Conservation (phyloP, 768 basidiomycete species). For the Saitozyma podzolica region DNA sequence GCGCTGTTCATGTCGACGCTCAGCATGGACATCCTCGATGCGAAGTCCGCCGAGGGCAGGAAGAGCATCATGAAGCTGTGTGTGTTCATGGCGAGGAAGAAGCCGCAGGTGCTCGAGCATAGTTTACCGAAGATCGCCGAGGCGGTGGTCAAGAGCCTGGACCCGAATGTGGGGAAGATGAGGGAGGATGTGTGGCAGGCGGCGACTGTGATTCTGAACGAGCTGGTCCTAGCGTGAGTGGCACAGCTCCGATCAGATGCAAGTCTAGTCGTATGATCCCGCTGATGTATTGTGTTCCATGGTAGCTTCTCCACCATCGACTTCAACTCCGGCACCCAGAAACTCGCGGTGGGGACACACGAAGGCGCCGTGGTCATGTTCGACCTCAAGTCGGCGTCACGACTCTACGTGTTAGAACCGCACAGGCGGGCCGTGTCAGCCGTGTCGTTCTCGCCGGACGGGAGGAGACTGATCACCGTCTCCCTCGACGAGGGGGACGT, state of each 20-base stretch:
- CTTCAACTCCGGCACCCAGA: conserved; percentile 82
- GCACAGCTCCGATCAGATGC: neutral
- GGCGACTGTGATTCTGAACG: conserved; percentile 89
- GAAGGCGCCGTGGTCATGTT: conserved; percentile 79
- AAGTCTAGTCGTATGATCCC: neutral
- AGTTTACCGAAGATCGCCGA: conserved; percentile 84
- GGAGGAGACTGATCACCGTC: conserved; percentile 79
- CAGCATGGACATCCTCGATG: conserved; percentile 77
- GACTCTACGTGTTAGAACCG: conserved; percentile 90
- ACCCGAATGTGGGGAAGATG: conserved; percentile 75
- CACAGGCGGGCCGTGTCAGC: conserved; percentile 79
- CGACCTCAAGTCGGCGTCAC: conserved; percentile 91
- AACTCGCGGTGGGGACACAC: conserved; percentile 86
- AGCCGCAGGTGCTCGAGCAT: conserved; percentile 78
- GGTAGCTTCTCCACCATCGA: conserved; percentile 86
- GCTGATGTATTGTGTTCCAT: neutral
- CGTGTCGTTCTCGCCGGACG: conserved; percentile 90
- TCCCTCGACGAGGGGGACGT: conserved; percentile 81
- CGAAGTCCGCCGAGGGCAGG: conserved; percentile 66
- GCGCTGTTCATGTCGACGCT: conserved; percentile 92
- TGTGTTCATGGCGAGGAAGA: conserved; percentile 91
- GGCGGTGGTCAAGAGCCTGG: conserved; percentile 92
- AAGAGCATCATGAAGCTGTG: conserved; percentile 89
- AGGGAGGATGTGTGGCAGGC: conserved; percentile 81
- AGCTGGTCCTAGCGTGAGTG: conserved; percentile 86